phyloP scores from a whole-genome alignment of 306 rosid genomes.

The Gynostemma pentaphyllum region DNA sequence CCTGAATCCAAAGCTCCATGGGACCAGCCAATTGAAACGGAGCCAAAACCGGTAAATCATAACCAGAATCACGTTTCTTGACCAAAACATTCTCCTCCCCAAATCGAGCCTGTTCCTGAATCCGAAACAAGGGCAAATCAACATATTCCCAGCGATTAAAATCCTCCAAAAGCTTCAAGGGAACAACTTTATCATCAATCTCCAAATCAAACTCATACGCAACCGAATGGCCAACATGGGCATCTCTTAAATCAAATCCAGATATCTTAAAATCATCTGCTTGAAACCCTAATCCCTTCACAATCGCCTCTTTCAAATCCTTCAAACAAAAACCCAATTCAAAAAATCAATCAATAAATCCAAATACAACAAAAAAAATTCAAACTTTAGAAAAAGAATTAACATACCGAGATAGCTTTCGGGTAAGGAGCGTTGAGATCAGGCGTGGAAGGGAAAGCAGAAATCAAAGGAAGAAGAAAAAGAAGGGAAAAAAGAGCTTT shows the following conservation, averaged over 20 bases:
- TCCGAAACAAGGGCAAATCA: constrained; percentile 69
- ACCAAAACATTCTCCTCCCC: constrained; percentile 31
- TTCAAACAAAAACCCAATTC: constrained; percentile 2
- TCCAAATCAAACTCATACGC: constrained; percentile 73
- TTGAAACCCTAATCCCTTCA: constrained; percentile 60
- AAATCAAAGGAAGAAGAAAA: not conserved
- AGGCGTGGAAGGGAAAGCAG: constrained; percentile 29
- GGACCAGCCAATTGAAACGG: constrained; percentile 97
- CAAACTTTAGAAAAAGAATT: not conserved
- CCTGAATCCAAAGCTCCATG: constrained; percentile 95
- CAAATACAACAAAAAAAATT: not conserved
- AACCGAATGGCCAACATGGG: constrained; percentile 73
- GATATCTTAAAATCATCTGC: constrained; percentile 52
- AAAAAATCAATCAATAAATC: not conserved
- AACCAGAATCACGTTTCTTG: constrained; percentile 19
- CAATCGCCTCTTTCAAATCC: constrained; percentile 79
- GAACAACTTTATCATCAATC: constrained; percentile 57
- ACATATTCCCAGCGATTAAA: constrained; percentile 74
- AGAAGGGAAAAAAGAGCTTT: constrained; percentile 12
- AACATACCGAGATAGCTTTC: constrained; percentile 50
- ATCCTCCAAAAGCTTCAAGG: constrained; percentile 80
- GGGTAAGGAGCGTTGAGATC: constrained; percentile 32
- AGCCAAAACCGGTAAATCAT: constrained; percentile 56
- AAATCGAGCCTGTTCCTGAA: constrained; percentile 26
- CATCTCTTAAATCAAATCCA: constrained; percentile 74